Evolutionary conservation across 768 basidiomycete species (phyloP).

Genomic region (Panus rudis): DNA sequence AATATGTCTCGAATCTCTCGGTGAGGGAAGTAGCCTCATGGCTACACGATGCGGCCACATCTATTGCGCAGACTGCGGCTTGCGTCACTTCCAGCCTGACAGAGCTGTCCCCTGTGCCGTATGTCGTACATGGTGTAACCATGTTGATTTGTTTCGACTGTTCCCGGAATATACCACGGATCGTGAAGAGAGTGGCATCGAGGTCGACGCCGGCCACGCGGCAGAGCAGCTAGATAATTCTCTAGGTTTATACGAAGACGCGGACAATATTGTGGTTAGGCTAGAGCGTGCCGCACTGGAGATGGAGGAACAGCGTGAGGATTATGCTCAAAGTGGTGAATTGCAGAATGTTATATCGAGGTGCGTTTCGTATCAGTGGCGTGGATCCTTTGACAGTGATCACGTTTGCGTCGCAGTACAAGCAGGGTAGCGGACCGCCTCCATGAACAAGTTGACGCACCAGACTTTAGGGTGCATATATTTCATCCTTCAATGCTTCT

Average conservation of each 20-base stretch:
- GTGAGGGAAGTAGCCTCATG: constrained; percentile 5
- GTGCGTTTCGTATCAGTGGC: no score
- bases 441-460: background rate
- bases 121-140: constrained; percentile 13
- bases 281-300: no score
- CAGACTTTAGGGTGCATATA: background rate
- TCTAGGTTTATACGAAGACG: no score
- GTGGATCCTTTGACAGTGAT: no score
- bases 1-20: constrained; percentile 15
- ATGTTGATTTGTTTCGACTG: constrained; percentile 14
- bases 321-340: no score
- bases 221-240: background rate
- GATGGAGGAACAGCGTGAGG: no score
- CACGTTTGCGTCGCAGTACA: constrained; percentile 4
- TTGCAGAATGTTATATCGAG: no score
- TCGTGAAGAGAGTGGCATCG: background rate
- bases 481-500: background rate
- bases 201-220: constrained; percentile 3
- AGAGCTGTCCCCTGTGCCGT: constrained; percentile 12
- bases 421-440: background rate
- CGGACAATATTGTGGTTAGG: no score
- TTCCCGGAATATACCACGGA: background rate
- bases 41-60: constrained; percentile 20
- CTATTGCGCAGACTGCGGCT: constrained; percentile 21
- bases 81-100: constrained; percentile 14